These are phyloP conservation scores for Globisporangium paddicum DNA, from an alignment of 352 stramenopile genomes.

Conservation along the genomic window DNA sequence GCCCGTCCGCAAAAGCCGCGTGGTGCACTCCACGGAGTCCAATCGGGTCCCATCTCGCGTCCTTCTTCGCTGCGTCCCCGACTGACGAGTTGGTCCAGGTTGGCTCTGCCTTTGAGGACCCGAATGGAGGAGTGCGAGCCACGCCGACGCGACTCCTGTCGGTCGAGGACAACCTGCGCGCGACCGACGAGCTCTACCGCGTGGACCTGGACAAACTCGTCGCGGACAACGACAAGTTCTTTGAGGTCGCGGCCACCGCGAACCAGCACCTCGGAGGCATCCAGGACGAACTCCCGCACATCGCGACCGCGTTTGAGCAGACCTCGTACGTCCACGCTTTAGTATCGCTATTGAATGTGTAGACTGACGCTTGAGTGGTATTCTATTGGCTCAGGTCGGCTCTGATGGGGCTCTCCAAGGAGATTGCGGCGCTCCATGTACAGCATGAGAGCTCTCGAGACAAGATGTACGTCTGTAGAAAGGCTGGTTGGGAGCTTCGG, in stretches of 20 bases:
- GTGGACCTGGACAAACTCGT: conserved; percentile 44
- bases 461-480: conserved; percentile 24
- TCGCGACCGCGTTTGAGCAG: conserved; percentile 27
- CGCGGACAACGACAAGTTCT: conserved; percentile 47
- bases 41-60: conserved; percentile 21
- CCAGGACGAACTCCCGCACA: conserved; percentile 37
- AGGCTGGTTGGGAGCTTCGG: not conserved
- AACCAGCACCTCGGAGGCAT: conserved; percentile 48
- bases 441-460: conserved; percentile 32
- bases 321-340: conserved; percentile 29
- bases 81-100: not conserved
- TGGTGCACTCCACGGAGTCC: conserved; percentile 58
- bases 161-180: conserved; percentile 37
- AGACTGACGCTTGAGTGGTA: not conserved
- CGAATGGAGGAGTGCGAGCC: not conserved
- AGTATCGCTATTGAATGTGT: not conserved
- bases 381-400: conserved; percentile 17
- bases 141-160: conserved; percentile 38
- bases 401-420: conserved; percentile 30
- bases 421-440: conserved; percentile 41
- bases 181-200: conserved; percentile 38
- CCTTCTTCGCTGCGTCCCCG: conserved; percentile 28
- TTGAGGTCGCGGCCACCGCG: conserved; percentile 52
- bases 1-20: conserved; percentile 31
- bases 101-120: not conserved